Base-by-base conservation (phyloP, 768 basidiomycete species). In the Hebeloma cylindrosporum region DNA sequence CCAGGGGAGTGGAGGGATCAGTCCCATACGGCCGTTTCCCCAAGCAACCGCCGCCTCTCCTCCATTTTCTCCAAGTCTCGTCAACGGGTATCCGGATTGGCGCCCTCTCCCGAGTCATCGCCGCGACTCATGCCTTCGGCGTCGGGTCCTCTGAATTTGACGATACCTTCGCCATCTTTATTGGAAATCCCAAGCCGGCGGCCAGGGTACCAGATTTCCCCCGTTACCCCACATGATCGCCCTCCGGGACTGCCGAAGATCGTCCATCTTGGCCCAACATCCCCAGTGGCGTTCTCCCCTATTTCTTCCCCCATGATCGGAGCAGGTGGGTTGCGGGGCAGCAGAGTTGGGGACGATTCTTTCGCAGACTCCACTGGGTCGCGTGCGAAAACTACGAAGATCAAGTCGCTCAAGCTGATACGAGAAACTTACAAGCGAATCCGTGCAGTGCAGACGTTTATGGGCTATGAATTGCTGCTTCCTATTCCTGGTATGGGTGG, bases 401-500 rank as follows among this genome's bases (percentile, higher is more conserved):
- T 88, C 30, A 74, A 69, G 47, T 82, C 79, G 1, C 37, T 70
- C 4, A 56, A 68, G 14, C 74, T 88, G 2, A 66, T 79, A n/a
- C 69, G 67, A 26, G 72, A 67, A 26, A 86, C 84, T 10, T 84
- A 83, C 54, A 69, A 69, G 25, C 68, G 83, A 21, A 77, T 88
- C 18, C 70, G 85, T 14, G 60, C 74, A 2, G 80, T 84, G 17
- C 85, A 87, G 62, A 68, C 66, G 9, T 73, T 69, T 40, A 73
- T 86, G 72, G 85, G 85, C 2, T 88, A 86, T 59, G 69, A 74
- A 11, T 59, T 67, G 3, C 60, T 85, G 21, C 64, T 87, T 6
- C 80, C 82, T 8, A 50, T 77, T 33, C 72, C 72, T 7, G 49
- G 55, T 22, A 59, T 49, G 22, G 27, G 45, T 1, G 18, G 7